A percentile compares a stretch with the other conserved stretches of the same genome.
phyloP scores from a whole-genome alignment of 75 land plant species.

The Sequoia sempervirens region DNA sequence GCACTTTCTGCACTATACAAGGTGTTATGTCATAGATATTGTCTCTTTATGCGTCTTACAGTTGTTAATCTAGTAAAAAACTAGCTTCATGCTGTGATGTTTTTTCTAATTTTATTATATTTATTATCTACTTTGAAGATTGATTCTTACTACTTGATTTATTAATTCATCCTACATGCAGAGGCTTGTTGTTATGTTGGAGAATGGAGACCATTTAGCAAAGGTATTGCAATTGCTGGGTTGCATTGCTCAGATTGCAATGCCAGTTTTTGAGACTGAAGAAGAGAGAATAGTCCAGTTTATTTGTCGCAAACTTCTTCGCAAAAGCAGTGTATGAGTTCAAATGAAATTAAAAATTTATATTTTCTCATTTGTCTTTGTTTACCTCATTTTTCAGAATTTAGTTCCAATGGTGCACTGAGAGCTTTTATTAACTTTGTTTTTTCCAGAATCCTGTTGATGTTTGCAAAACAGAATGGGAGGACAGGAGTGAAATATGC shows the following conservation, averaged over 20 bases:
- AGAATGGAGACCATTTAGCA: conserved; percentile 66
- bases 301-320: conserved; percentile 53
- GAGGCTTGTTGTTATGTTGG: conserved; percentile 78
- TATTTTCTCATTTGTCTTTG: background rate
- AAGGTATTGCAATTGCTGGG: conserved; percentile 83
- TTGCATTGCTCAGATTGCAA: conserved; percentile 87
- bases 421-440: background rate
- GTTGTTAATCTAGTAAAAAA: background rate
- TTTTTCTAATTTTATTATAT: background rate
- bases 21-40: conserved; percentile 26
- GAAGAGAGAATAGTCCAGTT: conserved; percentile 79
- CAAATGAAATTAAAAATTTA: background rate
- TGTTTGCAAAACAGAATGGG: conserved; percentile 37
- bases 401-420: background rate
- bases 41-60: background rate
- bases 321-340: conserved; percentile 39
- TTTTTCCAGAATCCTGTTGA: conserved; percentile 28
- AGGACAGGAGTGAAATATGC: conserved; percentile 61
- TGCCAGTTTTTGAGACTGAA: conserved; percentile 89
- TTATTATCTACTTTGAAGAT: background rate
- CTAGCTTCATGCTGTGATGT: background rate
- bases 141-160: background rate
- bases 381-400: background rate
- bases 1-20: conserved; percentile 90
- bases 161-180: conserved; percentile 21